These are phyloP conservation scores for Lyophyllum shimeji DNA, from an alignment of 768 basidiomycete species.

Conservation along the genomic window DNA sequence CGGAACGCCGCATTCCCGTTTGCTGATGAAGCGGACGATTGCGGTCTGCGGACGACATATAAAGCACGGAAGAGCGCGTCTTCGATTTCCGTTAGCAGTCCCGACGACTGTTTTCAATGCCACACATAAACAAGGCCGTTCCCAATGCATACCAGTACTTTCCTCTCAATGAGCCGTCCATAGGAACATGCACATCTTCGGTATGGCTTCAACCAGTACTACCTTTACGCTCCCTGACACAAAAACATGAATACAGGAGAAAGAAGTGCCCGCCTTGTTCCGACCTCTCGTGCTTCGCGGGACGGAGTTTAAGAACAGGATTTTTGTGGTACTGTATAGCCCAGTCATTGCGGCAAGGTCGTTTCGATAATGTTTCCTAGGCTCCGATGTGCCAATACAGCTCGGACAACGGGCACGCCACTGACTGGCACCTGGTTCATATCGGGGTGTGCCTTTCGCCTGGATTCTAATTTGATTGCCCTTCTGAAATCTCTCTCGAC, in stretches of 20 bases:
- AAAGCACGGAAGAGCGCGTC: neutral
- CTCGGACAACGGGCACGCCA: slow-evolving; percentile 68
- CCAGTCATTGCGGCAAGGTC: neutral
- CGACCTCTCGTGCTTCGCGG: slow-evolving; percentile 60
- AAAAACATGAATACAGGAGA: slow-evolving; percentile 38
- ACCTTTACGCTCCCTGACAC: neutral
- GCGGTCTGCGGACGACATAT: neutral
- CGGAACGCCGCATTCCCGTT: neutral
- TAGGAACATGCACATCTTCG: slow-evolving; percentile 37
- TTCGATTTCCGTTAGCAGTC: neutral
- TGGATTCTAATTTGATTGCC: neutral
- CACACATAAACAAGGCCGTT: slow-evolving; percentile 45
- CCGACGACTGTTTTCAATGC: slow-evolving; percentile 7
- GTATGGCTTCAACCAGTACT: slow-evolving; percentile 3
- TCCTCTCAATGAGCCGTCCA: slow-evolving; percentile 57
- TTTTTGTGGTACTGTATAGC: slow-evolving; percentile 55
- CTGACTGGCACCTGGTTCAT: slow-evolving; percentile 84
- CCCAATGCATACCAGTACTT: slow-evolving; percentile 54
- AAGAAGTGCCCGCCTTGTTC: slow-evolving; percentile 58
- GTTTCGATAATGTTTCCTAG: slow-evolving; percentile 26
- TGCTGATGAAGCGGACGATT: neutral
- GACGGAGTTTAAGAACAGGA: slow-evolving; percentile 71
- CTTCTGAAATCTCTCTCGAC: neutral
- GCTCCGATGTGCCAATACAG: slow-evolving; percentile 87
- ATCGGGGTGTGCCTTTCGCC: slow-evolving; percentile 44